phyloP scores from a whole-genome alignment of 345 rosid genomes.

The Raphanus raphanistrum region DNA sequence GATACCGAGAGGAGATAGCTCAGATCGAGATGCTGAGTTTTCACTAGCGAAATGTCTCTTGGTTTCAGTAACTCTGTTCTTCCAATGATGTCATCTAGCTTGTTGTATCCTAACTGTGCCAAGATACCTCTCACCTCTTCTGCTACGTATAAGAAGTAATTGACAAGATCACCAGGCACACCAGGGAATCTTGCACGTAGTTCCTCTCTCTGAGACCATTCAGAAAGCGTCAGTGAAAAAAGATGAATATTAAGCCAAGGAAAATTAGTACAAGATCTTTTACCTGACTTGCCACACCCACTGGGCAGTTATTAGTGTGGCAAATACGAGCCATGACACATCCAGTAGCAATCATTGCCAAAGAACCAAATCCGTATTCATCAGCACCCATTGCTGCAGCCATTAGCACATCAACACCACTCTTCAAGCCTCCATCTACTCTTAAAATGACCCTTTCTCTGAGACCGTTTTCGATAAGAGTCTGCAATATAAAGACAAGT shows the following conservation, averaged over 20 bases:
- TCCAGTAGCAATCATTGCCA: slow-evolving; percentile 99
- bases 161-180: slow-evolving; percentile 98
- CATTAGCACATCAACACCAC: slow-evolving; percentile 96
- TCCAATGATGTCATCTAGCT: slow-evolving; percentile 90
- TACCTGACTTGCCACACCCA: slow-evolving; percentile 99
- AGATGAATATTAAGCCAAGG: background rate
- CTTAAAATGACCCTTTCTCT: slow-evolving; percentile 96
- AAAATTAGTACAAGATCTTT: background rate
- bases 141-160: slow-evolving; percentile 89
- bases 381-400: slow-evolving; percentile 99
- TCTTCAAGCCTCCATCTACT: slow-evolving; percentile 95
- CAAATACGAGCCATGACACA: slow-evolving; percentile 99
- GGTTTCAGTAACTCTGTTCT: slow-evolving; percentile 69
- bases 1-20: slow-evolving; percentile 70
- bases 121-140: slow-evolving; percentile 99
- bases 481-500: slow-evolving; percentile 51
- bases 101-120: slow-evolving; percentile 86
- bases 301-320: slow-evolving; percentile 98
- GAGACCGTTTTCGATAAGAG: slow-evolving; percentile 87
- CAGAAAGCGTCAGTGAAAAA: slow-evolving; percentile 3
- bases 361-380: slow-evolving; percentile 97
- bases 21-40: slow-evolving; percentile 96
- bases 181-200: slow-evolving; percentile 98
- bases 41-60: slow-evolving; percentile 89
- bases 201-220: slow-evolving; percentile 75